Evolutionary conservation across 371 early-diverging fungal species (phyloP).

Genomic region (Lichtheimia hyalospora): DNA sequence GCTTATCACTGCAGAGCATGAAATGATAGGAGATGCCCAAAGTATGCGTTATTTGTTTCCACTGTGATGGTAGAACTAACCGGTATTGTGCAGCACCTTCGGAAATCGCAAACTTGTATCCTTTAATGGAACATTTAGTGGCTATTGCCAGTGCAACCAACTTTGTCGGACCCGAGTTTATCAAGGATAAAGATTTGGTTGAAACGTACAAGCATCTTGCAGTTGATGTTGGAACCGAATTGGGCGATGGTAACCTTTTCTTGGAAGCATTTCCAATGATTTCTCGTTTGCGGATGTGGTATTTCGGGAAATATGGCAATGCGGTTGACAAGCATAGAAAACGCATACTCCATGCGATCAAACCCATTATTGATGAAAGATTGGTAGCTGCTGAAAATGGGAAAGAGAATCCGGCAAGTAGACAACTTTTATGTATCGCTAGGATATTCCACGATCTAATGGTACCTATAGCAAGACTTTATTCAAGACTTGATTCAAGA

Average conservation of each 20-base stretch:
- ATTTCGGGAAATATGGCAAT: background rate
- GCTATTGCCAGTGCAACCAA: slow-evolving; percentile 16
- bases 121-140: slow-evolving; percentile 11
- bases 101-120: slow-evolving; percentile 9
- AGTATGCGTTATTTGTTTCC: background rate
- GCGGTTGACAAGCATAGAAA: background rate
- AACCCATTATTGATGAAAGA: background rate
- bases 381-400: too few relatives aligned
- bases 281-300: slow-evolving; percentile 11
- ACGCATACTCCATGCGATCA: background rate
- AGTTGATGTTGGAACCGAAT: slow-evolving; percentile 9
- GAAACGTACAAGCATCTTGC: slow-evolving; percentile 18
- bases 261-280: slow-evolving; percentile 13
- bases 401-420: too few relatives aligned
- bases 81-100: background rate
- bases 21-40: background rate
- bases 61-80: background rate
- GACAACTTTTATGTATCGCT: background rate
- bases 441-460: too few relatives aligned
- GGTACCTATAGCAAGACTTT: slow-evolving; percentile 16
- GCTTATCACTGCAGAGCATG: background rate
- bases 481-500: slow-evolving; percentile 18
- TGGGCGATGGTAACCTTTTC: background rate
- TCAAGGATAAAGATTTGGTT: slow-evolving; percentile 12
- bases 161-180: slow-evolving; percentile 16